These are phyloP conservation scores for Alternaria brassicae DNA, from an alignment of 2,329 filamentous ascomycete species.

Conservation along the genomic window DNA sequence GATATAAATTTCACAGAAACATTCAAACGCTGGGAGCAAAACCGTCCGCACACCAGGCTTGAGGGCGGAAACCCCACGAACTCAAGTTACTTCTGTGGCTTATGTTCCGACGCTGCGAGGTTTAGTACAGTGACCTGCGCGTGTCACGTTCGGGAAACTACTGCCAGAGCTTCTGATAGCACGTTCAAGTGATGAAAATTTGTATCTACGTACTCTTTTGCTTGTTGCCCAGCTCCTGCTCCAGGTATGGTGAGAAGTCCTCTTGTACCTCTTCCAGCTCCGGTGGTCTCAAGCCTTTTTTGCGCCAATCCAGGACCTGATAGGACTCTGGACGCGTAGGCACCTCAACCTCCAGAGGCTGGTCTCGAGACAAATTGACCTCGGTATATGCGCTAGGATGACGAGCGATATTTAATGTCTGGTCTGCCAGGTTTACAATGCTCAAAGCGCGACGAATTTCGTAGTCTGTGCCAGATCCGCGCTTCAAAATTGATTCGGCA, in stretches of 20 bases:
- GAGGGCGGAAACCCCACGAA: not conserved
- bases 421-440: constrained; percentile 6
- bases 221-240: not conserved
- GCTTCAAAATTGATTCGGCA: constrained; percentile 4
- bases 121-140: not conserved
- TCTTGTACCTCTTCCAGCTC: not conserved
- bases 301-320: constrained; percentile 5
- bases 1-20: not conserved
- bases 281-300: not conserved
- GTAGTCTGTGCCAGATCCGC: not conserved
- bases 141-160: not conserved
- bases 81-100: not conserved
- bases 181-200: not conserved
- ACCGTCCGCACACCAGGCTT: not conserved
- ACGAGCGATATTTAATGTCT: not conserved
- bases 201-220: not conserved
- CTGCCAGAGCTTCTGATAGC: not conserved
- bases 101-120: not conserved
- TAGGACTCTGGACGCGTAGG: not conserved
- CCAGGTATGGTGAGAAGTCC: not conserved
- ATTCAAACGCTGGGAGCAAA: not conserved
- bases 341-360: not conserved
- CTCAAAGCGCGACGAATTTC: not conserved
- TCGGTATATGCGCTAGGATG: constrained; percentile 2
- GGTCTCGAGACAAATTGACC: not conserved